Evolutionary conservation across 352 stramenopile genomes (phyloP), one percentile per base, ranked within the genome.

Genomic region (Thalassiosira livingstoniorum): DNA sequence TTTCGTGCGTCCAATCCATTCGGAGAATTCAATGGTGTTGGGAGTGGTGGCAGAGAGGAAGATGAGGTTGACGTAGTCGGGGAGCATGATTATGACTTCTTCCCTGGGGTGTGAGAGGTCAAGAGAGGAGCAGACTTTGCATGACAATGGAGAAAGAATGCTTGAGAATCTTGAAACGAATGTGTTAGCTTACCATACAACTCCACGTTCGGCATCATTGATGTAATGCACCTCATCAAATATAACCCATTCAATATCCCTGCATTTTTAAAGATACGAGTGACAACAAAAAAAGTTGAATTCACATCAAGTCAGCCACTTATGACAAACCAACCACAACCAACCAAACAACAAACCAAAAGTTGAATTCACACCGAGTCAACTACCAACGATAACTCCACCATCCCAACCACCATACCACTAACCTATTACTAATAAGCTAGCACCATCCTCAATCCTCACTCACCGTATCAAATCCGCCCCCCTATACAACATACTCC

Each of bases 1-100:
- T 88, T 99, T 99, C 0, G 96, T 99, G 31, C 97, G 91, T 4
- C 97, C 98, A 76, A 99, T 99, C 98, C 98, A 99, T 78, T 99
- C 97, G 15, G 95, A 98, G 75, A 99, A 99, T 85, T 99, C 97
- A 68, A 98, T 94, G 60, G 98, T 98, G 81, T 99, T 99, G 15
- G 97, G 97, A 42, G 97, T 99, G 15, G 98, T 99, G 7, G 98
- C 98, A 21, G 97, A 99, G 2, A 99, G 86, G 86, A 99, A 99
- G 5, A 99, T 97, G 85, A 99, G 95, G 32, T 97, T 97, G 7
- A 99, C 97, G 78, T 99, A 96, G 37, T 98, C 91, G 3, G 97
- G 97, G 4, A 99, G 91, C 95, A 99, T 98, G 83, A 99, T 99
- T 69, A 99, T 99, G 31, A 90, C 82, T 83, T 98, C 96, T 90